Evolutionary conservation across 2,329 filamentous ascomycete species (phyloP), one percentile per base, ranked within the genome.

Genomic region (Pyrenophora seminiperda): DNA sequence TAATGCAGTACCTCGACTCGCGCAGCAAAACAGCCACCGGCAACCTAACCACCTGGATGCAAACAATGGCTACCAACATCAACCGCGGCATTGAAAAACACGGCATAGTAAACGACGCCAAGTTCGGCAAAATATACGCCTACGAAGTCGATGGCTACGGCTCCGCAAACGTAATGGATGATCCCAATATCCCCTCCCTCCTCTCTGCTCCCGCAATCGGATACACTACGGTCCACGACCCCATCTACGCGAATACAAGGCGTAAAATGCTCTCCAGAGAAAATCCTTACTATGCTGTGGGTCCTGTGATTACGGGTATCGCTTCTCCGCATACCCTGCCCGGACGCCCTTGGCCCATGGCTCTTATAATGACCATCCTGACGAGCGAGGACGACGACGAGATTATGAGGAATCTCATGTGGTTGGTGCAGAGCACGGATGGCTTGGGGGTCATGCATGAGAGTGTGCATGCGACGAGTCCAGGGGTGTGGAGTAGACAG

Each of bases 121-220:
- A 56, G 1, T 63, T 70, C 44, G 75, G 75, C 36, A 56, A 54
- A 7, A 67, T 80, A 29, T 80, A 75, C 60, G 77, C 77, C 7
- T 80, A 73, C 57, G 78, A 80, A 58, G 67, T 80, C 36, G 77
- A 80, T 53, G 77, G 77, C 11, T 78, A 75, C 57, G 72, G 72
- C 31, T 60, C 58, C 10, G 65, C 71, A 37, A 86, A 84, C 56
- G 73, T 86, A 14, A 89, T 89, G 86, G 87, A 89, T 62, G 86
- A 89, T 47, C 84, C 87, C 7, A 89, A 89, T 56, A 80, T 89
- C 33, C 86, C 87, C 0, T 86, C 82, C 13, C 76, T 89, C 1
- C 76, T 89, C 15, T 83, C 83, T 0, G 79, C 85, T 10, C 85
- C 86, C 0, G 83, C 87, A 55, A 73, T 88, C 24, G 81, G 82